Evolutionary conservation across 805 yeast genomes (phyloP).

Genomic region (Spathaspora gorwiae): DNA sequence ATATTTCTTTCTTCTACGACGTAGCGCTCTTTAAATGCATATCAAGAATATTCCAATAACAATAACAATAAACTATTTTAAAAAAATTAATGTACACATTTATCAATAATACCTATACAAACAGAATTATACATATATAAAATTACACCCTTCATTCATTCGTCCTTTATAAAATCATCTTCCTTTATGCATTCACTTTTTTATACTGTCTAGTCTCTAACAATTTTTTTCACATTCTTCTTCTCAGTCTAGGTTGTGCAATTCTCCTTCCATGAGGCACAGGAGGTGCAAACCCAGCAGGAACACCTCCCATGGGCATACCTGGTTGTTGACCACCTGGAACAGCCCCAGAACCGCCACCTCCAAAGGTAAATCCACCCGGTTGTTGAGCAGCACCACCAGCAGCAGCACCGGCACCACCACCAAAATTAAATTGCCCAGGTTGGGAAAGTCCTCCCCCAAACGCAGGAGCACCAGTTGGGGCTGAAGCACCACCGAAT

Average conservation of each 20-base stretch:
- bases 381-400: slow-evolving; percentile 1
- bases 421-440: background rate
- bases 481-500: background rate
- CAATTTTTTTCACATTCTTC: background rate
- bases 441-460: background rate
- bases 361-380: slow-evolving; percentile 6
- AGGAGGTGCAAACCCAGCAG: background rate
- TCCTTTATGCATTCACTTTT: too few relatives aligned
- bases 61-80: too few relatives aligned
- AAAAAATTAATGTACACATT: too few relatives aligned
- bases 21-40: too few relatives aligned
- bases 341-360: background rate
- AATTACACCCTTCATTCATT: too few relatives aligned
- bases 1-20: too few relatives aligned
- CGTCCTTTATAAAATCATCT: too few relatives aligned
- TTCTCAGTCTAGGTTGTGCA: slow-evolving; percentile 4
- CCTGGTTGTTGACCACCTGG: slow-evolving; percentile 1
- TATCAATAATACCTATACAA: too few relatives aligned
- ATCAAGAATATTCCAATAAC: too few relatives aligned
- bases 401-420: background rate
- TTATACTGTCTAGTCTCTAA: too few relatives aligned
- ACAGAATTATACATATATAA: too few relatives aligned
- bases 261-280: slow-evolving; percentile 6
- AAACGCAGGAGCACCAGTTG: slow-evolving; percentile 2
- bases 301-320: slow-evolving; percentile 9